Conservation (phyloP, 2,329 filamentous ascomycete genomes). For the Berkeleyomyces basicola region DNA sequence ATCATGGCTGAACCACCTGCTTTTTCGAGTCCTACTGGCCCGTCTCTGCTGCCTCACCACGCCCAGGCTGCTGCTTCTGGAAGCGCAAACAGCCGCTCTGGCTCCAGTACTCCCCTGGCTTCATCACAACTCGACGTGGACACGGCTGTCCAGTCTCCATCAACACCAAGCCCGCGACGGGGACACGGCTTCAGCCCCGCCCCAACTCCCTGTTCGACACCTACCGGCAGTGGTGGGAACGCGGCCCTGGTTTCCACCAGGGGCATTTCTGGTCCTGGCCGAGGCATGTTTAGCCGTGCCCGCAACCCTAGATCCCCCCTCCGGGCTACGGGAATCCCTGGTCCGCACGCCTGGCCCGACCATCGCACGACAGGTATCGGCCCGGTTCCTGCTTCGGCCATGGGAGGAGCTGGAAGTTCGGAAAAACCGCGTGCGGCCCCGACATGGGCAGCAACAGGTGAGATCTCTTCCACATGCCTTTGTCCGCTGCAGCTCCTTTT, state of each 20-base stretch:
- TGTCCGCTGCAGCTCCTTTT: not conserved
- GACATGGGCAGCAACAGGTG: not conserved
- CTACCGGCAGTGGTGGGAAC: not conserved
- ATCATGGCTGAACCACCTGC: conserved; percentile 52
- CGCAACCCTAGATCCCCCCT: conserved; percentile 46
- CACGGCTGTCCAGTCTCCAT: not conserved
- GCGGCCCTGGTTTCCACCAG: conserved; percentile 21
- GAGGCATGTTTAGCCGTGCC: conserved; percentile 63
- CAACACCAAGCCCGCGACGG: not conserved
- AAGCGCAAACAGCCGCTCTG: not conserved
- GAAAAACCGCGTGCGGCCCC: conserved; percentile 19
- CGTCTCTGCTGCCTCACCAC: not conserved
- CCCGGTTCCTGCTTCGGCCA: conserved; percentile 9
- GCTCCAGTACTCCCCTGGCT: not conserved
- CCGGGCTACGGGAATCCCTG: conserved; percentile 27
- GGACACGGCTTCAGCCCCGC: not conserved
- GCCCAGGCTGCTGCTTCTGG: not conserved
- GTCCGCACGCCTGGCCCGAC: conserved; percentile 7
- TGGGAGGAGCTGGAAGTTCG: conserved; percentile 26
- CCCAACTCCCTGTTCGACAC: not conserved
- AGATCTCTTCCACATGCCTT: not conserved
- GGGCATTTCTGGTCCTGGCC: conserved; percentile 69
- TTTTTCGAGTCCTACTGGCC: not conserved
- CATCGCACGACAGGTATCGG: conserved; percentile 10
- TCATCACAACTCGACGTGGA: not conserved